A percentile compares a stretch with the other conserved stretches of the same genome.
Evolutionary conservation across 2,329 filamentous ascomycete species (phyloP).

Genomic region (Penicillium paneum): DNA sequence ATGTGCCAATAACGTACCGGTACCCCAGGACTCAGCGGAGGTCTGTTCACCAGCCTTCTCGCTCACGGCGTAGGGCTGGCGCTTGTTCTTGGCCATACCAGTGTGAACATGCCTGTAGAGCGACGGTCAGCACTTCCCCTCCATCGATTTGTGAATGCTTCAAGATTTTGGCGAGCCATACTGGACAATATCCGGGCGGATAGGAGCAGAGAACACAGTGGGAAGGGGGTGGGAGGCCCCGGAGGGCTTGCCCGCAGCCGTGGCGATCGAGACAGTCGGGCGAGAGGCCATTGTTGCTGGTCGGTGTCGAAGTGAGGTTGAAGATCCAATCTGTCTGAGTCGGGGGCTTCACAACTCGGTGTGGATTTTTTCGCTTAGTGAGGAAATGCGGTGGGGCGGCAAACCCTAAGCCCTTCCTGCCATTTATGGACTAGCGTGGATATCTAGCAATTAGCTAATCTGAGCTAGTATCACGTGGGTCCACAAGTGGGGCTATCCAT

Average conservation of each 20-base stretch:
- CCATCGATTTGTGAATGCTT: conserved; percentile 11
- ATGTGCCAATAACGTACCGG: conserved; percentile 63
- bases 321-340: conserved; percentile 35
- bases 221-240: conserved; percentile 88
- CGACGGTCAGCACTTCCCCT: conserved; percentile 35
- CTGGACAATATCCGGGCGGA: conserved; percentile 99
- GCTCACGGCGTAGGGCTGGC: conserved; percentile 98
- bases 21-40: conserved; percentile 99
- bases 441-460: conserved; percentile 1
- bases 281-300: conserved; percentile 78
- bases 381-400: conserved; percentile 22
- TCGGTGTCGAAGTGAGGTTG: conserved; percentile 41
- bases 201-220: conserved; percentile 93
- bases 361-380: conserved; percentile 48
- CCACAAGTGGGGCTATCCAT: background rate
- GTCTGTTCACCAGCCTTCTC: conserved; percentile 99
- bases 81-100: conserved; percentile 99
- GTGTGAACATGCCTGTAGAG: conserved; percentile 72
- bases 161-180: conserved; percentile 45
- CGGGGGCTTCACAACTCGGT: conserved; percentile 19
- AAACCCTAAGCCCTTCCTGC: conserved; percentile 39
- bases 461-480: background rate
- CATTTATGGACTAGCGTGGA: conserved; percentile 6
- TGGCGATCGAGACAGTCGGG: conserved; percentile 96
- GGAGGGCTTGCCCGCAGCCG: conserved; percentile 90